Evolutionary conservation across 495 filamentous ascomycete species (phyloP), one percentile per base, ranked within the genome.

Genomic region (Cairneyella variabilis): DNA sequence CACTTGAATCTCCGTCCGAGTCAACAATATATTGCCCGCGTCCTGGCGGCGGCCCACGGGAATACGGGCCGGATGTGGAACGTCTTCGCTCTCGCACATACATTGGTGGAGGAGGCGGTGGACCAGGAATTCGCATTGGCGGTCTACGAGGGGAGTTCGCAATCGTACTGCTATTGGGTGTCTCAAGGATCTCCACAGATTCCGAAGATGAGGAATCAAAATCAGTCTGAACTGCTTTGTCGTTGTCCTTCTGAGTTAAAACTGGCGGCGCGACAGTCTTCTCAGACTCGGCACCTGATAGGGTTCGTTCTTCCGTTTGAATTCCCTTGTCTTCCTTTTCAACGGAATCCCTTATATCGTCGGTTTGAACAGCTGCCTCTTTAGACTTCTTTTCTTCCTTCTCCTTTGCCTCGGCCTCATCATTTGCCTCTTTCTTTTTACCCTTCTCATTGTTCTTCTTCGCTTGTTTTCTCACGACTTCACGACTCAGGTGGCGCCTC

Each of bases 371-470:
- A 34, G 28, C 53, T 44, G 39, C 14, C 12, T 63, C 56, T 37
- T 56, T 59, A 2, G 60, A 56, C 20, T 39, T 37, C 17, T 32
- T 39, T n/a, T 57, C 54, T 17, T 43, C 42, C 28, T 55, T 57
- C 20, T 53, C 56, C 25, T 50, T 54, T 5, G 26, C 41, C 37
- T 53, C 48, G 18, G 48, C 52, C 0, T 11, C 22, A 10, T 53
- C 43, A 21, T 53, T 59, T 1, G 44, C 48, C 37, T 43, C 37
- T 45, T 63, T 63, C 21, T 40, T 23, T 17, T 60, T 52, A 7
- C 49, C 38, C 54, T 63, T 63, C 18, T 59, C 57, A 12, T 22
- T 25, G 25, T 63, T 63, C 36, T 63, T 63, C 46, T 63, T 63
- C 0, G 51, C 56, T 43, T 63, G 60, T 17, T 63, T 63, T n/a